Conservation (phyloP, 148 eudicot genomes). For the Drosera capensis region DNA sequence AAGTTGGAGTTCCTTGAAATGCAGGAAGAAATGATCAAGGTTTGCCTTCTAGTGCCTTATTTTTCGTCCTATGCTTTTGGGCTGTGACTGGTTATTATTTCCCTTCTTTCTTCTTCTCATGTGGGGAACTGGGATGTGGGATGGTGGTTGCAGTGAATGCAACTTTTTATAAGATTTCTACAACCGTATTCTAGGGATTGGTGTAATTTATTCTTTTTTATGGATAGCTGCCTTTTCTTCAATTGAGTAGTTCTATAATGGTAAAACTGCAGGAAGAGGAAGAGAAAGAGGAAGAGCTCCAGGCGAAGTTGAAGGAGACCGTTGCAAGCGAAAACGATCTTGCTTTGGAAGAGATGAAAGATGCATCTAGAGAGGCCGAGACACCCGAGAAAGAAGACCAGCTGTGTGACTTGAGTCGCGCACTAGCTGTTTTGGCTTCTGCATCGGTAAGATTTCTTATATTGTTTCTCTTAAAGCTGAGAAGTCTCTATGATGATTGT, state of each 20-base stretch:
- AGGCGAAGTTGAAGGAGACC: slow-evolving; percentile 43
- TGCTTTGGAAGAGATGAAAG: slow-evolving; percentile 55
- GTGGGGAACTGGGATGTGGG: too few species aligned
- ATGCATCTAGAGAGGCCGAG: slow-evolving; percentile 41
- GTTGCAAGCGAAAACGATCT: slow-evolving; percentile 36
- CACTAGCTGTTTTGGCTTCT: slow-evolving; percentile 67
- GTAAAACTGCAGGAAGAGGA: slow-evolving; percentile 40
- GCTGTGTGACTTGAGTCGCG: slow-evolving; percentile 68
- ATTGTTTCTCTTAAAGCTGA: not conserved
- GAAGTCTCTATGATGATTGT: not conserved
- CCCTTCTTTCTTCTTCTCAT: not conserved
- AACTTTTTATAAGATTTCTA: too few species aligned
- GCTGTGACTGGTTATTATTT: not conserved
- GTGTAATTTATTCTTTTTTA: too few species aligned
- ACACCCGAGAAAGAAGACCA: slow-evolving; percentile 41
- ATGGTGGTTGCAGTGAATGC: too few species aligned
- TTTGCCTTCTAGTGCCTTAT: slow-evolving; percentile 4
- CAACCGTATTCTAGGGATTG: too few species aligned
- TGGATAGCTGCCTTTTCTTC: too few species aligned
- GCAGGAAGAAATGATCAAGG: slow-evolving; percentile 81
- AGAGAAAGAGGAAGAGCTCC: slow-evolving; percentile 47
- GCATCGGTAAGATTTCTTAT: slow-evolving; percentile 42
- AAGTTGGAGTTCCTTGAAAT: slow-evolving; percentile 75
- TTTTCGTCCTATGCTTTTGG: not conserved
- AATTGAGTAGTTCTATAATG: slow-evolving; percentile 2